A percentile compares a stretch with the other conserved stretches of the same genome.
phyloP scores from a whole-genome alignment of 129 eudicot species.

The Pulicaria dysenterica region DNA sequence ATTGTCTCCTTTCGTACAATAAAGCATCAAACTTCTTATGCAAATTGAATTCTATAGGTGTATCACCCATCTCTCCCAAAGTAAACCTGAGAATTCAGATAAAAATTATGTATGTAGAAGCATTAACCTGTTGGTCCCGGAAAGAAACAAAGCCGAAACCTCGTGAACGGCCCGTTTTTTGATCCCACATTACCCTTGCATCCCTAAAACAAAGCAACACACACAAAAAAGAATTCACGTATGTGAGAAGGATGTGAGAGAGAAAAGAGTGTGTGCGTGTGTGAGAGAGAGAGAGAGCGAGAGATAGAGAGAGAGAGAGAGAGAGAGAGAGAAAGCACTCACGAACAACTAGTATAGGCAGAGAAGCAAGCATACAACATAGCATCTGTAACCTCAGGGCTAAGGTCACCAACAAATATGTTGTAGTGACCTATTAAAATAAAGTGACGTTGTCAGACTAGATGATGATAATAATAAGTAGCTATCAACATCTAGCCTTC shows the following conservation, averaged over 20 bases:
- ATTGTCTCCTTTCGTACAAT: no score
- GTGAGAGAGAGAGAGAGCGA: neutral
- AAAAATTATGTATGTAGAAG: neutral
- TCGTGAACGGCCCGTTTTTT: conserved; percentile 86
- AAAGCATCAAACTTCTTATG: no score
- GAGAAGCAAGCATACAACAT: conserved; percentile 86
- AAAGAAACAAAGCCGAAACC: conserved; percentile 92
- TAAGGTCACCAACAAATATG: conserved; percentile 90
- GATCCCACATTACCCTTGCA: conserved; percentile 98
- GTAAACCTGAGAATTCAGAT: neutral
- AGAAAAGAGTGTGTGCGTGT: neutral
- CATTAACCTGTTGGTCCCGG: conserved; percentile 70
- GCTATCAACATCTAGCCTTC: neutral
- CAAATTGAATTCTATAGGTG: neutral
- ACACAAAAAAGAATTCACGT: neutral
- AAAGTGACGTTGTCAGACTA: neutral
- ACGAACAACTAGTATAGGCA: conserved; percentile 79
- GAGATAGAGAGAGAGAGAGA: conserved; percentile 22
- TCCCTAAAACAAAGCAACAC: conserved; percentile 46
- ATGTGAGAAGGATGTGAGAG: neutral
- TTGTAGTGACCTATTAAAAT: conserved; percentile 66
- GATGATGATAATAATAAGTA: conserved; percentile 14
- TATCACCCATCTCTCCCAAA: conserved; percentile 12
- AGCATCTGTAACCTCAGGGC: conserved; percentile 97
- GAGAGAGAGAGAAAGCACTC: conserved; percentile 40